A percentile compares a stretch with the other conserved stretches of the same genome.
Conservation (phyloP, 495 filamentous ascomycete genomes). For the Letharia columbiana region DNA sequence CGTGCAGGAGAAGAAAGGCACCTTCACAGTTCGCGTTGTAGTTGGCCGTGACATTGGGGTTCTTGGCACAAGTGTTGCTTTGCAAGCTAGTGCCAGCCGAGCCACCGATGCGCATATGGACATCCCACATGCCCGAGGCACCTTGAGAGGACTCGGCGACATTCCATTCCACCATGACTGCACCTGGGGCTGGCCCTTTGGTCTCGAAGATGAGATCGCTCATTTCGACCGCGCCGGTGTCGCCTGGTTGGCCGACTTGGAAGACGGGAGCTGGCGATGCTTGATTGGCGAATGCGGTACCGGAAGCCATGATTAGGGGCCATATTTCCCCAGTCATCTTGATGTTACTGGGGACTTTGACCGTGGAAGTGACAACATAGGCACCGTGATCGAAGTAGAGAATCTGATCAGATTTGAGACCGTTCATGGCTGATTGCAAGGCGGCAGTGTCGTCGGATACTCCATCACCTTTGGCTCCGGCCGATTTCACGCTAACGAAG, state of each 20-base stretch:
- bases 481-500: constrained; percentile 69
- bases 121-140: constrained; percentile 79
- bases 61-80: constrained; percentile 65
- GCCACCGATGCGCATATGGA: constrained; percentile 79
- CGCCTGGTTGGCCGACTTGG: constrained; percentile 71
- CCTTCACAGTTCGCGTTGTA: constrained; percentile 53
- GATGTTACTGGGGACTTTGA: constrained; percentile 73
- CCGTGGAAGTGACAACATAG: constrained; percentile 75
- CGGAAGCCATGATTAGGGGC: constrained; percentile 80
- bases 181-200: constrained; percentile 69
- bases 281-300: constrained; percentile 60
- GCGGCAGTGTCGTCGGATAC: constrained; percentile 49
- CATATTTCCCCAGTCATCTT: constrained; percentile 83
- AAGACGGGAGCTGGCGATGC: constrained; percentile 56
- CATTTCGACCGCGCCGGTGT: constrained; percentile 72
- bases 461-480: constrained; percentile 75
- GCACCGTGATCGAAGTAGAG: constrained; percentile 90
- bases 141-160: constrained; percentile 59
- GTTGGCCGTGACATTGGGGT: constrained; percentile 47
- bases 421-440: constrained; percentile 65
- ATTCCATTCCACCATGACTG: constrained; percentile 90
- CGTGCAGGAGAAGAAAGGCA: constrained; percentile 74
- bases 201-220: constrained; percentile 76
- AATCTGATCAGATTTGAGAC: constrained; percentile 50
- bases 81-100: constrained; percentile 73